Evolutionary conservation across 805 yeast species (phyloP).

Genomic region (Saturnispora zaruensis): DNA sequence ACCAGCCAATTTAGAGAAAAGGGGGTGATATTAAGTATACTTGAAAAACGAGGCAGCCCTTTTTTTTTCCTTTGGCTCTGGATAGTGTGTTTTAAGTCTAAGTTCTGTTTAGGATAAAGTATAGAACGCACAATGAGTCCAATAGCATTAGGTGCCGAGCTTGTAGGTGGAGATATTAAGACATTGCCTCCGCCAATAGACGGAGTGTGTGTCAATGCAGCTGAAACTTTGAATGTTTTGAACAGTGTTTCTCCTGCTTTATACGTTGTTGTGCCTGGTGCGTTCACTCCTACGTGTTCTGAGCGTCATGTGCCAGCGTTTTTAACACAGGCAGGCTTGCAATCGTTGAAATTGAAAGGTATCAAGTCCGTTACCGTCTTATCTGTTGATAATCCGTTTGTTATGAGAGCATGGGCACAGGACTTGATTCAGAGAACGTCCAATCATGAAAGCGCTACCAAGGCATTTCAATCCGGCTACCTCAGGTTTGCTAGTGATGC

Average conservation of each 20-base stretch:
- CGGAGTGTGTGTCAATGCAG: conserved; percentile 8
- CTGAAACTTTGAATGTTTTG: conserved; percentile 5
- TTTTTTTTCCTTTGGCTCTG: neutral
- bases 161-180: neutral
- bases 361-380: conserved; percentile 32
- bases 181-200: conserved; percentile 9
- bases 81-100: neutral
- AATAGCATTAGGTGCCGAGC: neutral
- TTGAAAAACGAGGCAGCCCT: neutral
- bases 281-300: conserved; percentile 43
- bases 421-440: conserved; percentile 34
- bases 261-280: conserved; percentile 42
- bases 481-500: conserved; percentile 51
- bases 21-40: neutral
- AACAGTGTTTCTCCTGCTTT: conserved; percentile 9
- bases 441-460: neutral
- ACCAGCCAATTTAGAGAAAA: neutral
- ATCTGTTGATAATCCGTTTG: conserved; percentile 37
- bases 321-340: conserved; percentile 25
- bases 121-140: neutral
- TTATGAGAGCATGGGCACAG: conserved; percentile 38
- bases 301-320: conserved; percentile 36
- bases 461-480: conserved; percentile 12
- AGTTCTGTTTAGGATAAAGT: neutral
- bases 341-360: conserved; percentile 31